Evolutionary conservation across 2,329 filamentous ascomycete genomes (phyloP).

Genomic region (Fusarium nematophilum): DNA sequence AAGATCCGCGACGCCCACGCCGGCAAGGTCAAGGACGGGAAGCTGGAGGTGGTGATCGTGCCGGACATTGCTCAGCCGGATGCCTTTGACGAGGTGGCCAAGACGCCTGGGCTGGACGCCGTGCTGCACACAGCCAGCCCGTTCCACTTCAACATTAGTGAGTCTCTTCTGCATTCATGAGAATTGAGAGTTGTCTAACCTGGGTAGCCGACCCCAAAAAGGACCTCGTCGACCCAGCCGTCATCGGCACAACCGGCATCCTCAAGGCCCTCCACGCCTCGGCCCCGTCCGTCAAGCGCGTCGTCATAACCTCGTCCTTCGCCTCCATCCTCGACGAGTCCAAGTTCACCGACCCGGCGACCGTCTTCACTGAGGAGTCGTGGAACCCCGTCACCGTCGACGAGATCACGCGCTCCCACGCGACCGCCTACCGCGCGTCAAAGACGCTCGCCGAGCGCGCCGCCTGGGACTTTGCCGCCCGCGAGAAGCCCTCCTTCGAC

Average conservation of each 20-base stretch:
- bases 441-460: slow-evolving; percentile 66
- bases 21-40: slow-evolving; percentile 52
- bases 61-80: slow-evolving; percentile 79
- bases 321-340: slow-evolving; percentile 60
- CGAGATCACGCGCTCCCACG: slow-evolving; percentile 53
- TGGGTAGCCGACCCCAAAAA: slow-evolving; percentile 57
- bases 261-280: slow-evolving; percentile 74
- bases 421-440: slow-evolving; percentile 64
- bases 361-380: slow-evolving; percentile 58
- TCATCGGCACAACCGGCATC: slow-evolving; percentile 74
- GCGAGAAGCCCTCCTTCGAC: slow-evolving; percentile 59
- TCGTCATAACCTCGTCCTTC: slow-evolving; percentile 72
- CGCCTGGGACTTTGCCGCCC: slow-evolving; percentile 63
- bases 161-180: background rate
- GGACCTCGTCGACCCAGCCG: slow-evolving; percentile 68
- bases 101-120: slow-evolving; percentile 62
- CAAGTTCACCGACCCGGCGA: slow-evolving; percentile 51
- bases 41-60: slow-evolving; percentile 70
- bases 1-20: slow-evolving; percentile 61
- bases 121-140: slow-evolving; percentile 72
- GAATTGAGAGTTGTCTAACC: background rate
- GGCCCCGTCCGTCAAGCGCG: slow-evolving; percentile 72
- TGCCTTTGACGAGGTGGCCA: slow-evolving; percentile 76
- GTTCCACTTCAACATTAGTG: slow-evolving; percentile 65
- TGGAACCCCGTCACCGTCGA: slow-evolving; percentile 66